Percentiles rank a stretch among this genome's conserved stretches.
These are phyloP conservation scores for Xylaria sp. DNA, from an alignment of 2,329 filamentous ascomycete species.

Conservation along the genomic window DNA sequence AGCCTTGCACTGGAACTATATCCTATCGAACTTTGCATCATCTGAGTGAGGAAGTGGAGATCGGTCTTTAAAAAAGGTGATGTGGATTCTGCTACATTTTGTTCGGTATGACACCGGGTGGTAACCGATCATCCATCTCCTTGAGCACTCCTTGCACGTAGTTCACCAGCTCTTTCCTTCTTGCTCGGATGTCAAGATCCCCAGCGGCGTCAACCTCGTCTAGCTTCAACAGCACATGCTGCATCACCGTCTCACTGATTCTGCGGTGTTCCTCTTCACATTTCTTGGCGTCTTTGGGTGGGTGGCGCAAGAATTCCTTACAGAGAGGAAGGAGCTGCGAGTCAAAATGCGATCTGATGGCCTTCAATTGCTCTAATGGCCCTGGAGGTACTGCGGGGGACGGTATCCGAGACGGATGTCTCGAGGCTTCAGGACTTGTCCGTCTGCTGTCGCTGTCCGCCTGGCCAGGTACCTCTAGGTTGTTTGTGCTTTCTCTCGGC, in stretches of 20 bases:
- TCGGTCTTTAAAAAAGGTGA: neutral
- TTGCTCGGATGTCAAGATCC: slow-evolving; percentile 69
- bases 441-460: slow-evolving; percentile 49
- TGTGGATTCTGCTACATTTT: slow-evolving; percentile 7
- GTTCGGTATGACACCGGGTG: slow-evolving; percentile 35
- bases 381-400: slow-evolving; percentile 53
- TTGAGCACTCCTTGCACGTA: slow-evolving; percentile 75
- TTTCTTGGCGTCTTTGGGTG: slow-evolving; percentile 74
- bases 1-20: slow-evolving; percentile 7
- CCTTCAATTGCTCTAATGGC: slow-evolving; percentile 71
- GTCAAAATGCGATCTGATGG: slow-evolving; percentile 72
- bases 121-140: slow-evolving; percentile 64
- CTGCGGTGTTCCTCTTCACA: slow-evolving; percentile 78
- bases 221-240: slow-evolving; percentile 79
- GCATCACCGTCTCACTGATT: slow-evolving; percentile 78
- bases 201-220: slow-evolving; percentile 81
- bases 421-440: slow-evolving; percentile 48
- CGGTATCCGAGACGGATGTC: slow-evolving; percentile 53
- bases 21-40: slow-evolving; percentile 16
- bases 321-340: slow-evolving; percentile 73
- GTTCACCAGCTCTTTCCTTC: slow-evolving; percentile 77
- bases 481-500: slow-evolving; percentile 57
- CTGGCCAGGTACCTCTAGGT: slow-evolving; percentile 53
- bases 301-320: slow-evolving; percentile 66
- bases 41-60: slow-evolving; percentile 3